phyloP scores from a whole-genome alignment of 345 rosid genomes.

The Eucalyptus erythrocorys region DNA sequence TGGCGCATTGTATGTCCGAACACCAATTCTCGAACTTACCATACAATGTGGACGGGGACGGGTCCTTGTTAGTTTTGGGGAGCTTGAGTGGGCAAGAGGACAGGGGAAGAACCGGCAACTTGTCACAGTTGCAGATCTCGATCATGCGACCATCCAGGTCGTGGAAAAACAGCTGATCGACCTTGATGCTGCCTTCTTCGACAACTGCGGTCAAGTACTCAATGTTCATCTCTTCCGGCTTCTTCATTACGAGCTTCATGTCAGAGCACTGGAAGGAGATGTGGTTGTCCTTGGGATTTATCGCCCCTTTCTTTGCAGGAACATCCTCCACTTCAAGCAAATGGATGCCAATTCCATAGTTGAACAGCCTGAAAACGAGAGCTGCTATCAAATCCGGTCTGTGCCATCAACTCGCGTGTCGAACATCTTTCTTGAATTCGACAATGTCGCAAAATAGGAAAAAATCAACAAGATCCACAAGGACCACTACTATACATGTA shows the following conservation, averaged over 20 bases:
- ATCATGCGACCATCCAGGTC: conserved; percentile 36
- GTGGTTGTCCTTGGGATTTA: conserved; percentile 41
- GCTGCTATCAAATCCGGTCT: not conserved
- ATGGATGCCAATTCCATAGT: conserved; percentile 33
- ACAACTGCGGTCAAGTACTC: conserved; percentile 31
- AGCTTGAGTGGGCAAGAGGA: conserved; percentile 30
- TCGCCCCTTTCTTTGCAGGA: conserved; percentile 11
- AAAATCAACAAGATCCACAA: not conserved
- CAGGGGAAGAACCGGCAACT: conserved; percentile 30
- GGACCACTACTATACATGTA: no score
- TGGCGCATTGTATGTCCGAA: conserved; percentile 6
- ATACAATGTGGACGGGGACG: not conserved
- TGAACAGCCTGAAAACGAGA: conserved; percentile 26
- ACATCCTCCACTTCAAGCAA: conserved; percentile 17
- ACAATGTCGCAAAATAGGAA: not conserved
- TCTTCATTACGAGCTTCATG: conserved; percentile 8
- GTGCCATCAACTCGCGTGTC: not conserved
- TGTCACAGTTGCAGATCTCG: conserved; percentile 21
- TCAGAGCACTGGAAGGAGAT: conserved; percentile 35
- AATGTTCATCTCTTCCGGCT: conserved; percentile 15
- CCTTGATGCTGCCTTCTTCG: conserved; percentile 24
- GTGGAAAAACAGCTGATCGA: conserved; percentile 41
- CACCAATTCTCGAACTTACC: not conserved
- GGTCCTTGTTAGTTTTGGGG: conserved; percentile 1
- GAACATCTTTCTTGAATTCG: not conserved